Evolutionary conservation across 805 yeast genomes (phyloP).

Genomic region (Metschnikowia dekortorum): DNA sequence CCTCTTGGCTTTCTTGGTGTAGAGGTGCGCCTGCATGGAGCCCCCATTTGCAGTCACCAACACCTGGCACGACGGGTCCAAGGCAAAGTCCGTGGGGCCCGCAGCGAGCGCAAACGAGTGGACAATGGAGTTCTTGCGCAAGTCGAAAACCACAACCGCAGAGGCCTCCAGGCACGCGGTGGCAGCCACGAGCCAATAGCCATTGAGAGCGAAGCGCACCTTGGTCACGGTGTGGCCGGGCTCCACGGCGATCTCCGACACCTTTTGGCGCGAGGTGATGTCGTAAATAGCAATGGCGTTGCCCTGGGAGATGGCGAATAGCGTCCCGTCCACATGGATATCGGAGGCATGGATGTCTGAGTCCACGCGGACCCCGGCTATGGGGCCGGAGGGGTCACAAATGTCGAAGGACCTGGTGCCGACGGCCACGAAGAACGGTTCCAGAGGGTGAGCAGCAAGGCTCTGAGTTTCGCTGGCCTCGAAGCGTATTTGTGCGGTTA

Average conservation of each 20-base stretch:
- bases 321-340: constrained; percentile 48
- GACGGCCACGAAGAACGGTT: constrained; percentile 13
- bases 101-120: constrained; percentile 17
- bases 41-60: constrained; percentile 19
- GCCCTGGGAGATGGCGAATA: constrained; percentile 30
- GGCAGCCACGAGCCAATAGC: constrained; percentile 52
- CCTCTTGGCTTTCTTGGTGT: constrained; percentile 35
- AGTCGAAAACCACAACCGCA: constrained; percentile 42
- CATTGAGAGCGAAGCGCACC: constrained; percentile 57
- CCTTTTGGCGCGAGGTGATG: constrained; percentile 33
- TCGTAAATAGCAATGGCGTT: constrained; percentile 36
- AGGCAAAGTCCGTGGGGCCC: constrained; percentile 18
- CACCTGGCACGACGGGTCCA: constrained; percentile 36
- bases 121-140: constrained; percentile 36
- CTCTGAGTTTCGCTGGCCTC: background rate
- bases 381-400: constrained; percentile 6
- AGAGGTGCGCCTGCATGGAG: constrained; percentile 29
- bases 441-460: constrained; percentile 13
- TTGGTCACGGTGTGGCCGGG: constrained; percentile 22
- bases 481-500: constrained; percentile 1
- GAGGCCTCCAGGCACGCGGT: constrained; percentile 14
- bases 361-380: constrained; percentile 10
- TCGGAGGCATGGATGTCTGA: constrained; percentile 19
- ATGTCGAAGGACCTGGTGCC: constrained; percentile 11
- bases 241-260: constrained; percentile 24